Evolutionary conservation across 306 rosid species (phyloP).

Genomic region (Pyrus communis): DNA sequence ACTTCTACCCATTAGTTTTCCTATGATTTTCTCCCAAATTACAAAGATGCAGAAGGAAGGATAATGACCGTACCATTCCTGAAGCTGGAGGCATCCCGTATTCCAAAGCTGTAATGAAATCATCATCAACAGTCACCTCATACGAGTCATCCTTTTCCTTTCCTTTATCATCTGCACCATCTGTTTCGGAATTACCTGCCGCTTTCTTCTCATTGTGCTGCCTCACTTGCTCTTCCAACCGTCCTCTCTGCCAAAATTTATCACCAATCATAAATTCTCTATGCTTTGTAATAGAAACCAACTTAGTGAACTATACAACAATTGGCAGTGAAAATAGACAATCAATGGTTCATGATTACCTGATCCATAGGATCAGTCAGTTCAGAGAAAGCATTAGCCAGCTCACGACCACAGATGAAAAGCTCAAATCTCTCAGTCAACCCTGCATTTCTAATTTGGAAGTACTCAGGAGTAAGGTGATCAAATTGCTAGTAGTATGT

Average conservation of each 20-base stretch:
- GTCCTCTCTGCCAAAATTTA: constrained; percentile 55
- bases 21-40: neutral
- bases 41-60: constrained; percentile 11
- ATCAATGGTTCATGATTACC: constrained; percentile 37
- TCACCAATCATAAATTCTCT: constrained; percentile 7
- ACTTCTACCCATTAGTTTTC: constrained; percentile 8
- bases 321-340: neutral
- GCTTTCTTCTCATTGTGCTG: constrained; percentile 78
- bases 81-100: constrained; percentile 99
- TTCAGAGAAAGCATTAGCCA: constrained; percentile 96
- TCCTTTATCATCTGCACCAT: constrained; percentile 22
- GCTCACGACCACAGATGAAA: constrained; percentile 92
- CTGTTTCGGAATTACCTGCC: constrained; percentile 27
- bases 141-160: constrained; percentile 49
- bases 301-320: neutral
- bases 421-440: constrained; percentile 94
- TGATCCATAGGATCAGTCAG: constrained; percentile 96
- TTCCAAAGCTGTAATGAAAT: constrained; percentile 89
- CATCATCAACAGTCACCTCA: constrained; percentile 89
- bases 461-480: constrained; percentile 19
- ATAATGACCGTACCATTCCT: constrained; percentile 65
- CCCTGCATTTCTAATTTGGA: constrained; percentile 53
- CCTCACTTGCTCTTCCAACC: constrained; percentile 82
- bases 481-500: neutral
- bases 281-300: neutral